Percentiles rank a stretch among this genome's conserved stretches.
These are phyloP conservation scores for Chlorella sp. DNA, from an alignment of 139 green algal species.

Conservation along the genomic window DNA sequence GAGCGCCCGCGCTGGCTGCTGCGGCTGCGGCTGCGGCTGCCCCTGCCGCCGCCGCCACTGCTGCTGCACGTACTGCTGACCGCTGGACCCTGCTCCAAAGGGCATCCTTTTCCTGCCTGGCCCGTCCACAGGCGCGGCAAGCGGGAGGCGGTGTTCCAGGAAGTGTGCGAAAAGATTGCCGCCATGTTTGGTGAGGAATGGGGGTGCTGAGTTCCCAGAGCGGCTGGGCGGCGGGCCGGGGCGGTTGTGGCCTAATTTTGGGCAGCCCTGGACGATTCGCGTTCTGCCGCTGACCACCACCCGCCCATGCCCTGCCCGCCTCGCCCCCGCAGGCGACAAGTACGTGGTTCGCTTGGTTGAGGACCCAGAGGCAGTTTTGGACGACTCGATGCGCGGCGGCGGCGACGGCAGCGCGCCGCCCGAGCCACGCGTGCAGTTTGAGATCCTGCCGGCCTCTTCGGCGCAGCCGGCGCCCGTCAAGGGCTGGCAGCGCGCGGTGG, in stretches of 20 bases:
- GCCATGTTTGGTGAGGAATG: slow-evolving; percentile 52
- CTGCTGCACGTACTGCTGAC: too few relatives aligned
- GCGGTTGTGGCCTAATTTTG: too few relatives aligned
- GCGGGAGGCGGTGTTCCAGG: slow-evolving; percentile 61
- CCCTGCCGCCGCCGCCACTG: too few relatives aligned
- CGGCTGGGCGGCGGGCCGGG: neutral
- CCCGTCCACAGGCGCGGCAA: slow-evolving; percentile 35
- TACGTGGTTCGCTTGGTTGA: slow-evolving; percentile 86
- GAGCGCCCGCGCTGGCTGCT: too few relatives aligned
- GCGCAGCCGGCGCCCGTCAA: slow-evolving; percentile 56
- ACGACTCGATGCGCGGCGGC: slow-evolving; percentile 33
- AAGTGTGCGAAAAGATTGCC: slow-evolving; percentile 51
- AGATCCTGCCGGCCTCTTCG: slow-evolving; percentile 74
- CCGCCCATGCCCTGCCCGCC: neutral
- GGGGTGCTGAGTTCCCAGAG: neutral
- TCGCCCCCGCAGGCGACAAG: slow-evolving; percentile 60
- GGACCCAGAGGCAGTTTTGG: slow-evolving; percentile 63
- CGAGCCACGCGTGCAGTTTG: slow-evolving; percentile 64
- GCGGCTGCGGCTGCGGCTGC: too few relatives aligned
- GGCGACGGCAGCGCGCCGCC: neutral
- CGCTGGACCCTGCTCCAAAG: too few relatives aligned
- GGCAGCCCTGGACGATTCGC: neutral
- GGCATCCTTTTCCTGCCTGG: too few relatives aligned
- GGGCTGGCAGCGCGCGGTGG: slow-evolving; percentile 72
- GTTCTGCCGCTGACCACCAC: neutral